phyloP scores from a whole-genome alignment of 805 yeast genomes.

The Wickerhamomyces rabaulensis region DNA sequence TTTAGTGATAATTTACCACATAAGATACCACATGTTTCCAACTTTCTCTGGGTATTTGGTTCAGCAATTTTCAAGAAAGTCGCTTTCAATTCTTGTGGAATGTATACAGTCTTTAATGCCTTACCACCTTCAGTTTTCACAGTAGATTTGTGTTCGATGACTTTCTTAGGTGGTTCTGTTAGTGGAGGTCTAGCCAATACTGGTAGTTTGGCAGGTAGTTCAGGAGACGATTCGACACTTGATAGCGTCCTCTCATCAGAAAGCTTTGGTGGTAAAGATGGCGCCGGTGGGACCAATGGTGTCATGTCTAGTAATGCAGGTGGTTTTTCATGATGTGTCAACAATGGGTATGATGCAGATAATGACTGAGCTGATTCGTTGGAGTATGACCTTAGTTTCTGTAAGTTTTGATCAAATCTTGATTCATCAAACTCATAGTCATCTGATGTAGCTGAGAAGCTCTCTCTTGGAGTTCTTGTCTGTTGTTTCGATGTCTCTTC shows the following conservation, averaged over 20 bases:
- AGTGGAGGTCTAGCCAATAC: background rate
- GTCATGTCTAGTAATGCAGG: constrained; percentile 1
- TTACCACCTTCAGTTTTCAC: constrained; percentile 51
- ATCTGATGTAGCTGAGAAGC: constrained; percentile 1
- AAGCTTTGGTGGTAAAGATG: background rate
- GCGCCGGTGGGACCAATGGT: background rate
- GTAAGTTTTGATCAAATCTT: constrained; percentile 8
- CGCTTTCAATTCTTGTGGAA: constrained; percentile 40
- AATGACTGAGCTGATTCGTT: background rate
- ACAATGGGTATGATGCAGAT: constrained; percentile 16
- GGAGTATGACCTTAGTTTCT: background rate
- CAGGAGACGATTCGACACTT: background rate
- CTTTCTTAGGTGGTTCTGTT: background rate
- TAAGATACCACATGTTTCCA: constrained; percentile 65
- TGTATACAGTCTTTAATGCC: constrained; percentile 45
- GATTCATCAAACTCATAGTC: constrained; percentile 16
- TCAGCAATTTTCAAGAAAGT: constrained; percentile 42
- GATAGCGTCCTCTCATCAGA: background rate
- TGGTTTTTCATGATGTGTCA: constrained; percentile 7
- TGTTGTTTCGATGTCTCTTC: background rate
- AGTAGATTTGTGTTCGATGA: constrained; percentile 31
- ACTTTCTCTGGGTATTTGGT: constrained; percentile 41
- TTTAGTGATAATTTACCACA: constrained; percentile 57
- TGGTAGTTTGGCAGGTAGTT: background rate
- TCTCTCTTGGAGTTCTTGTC: background rate